Evolutionary conservation across 2,329 filamentous ascomycete genomes (phyloP).

Genomic region (Hymenoscyphus repandus): DNA sequence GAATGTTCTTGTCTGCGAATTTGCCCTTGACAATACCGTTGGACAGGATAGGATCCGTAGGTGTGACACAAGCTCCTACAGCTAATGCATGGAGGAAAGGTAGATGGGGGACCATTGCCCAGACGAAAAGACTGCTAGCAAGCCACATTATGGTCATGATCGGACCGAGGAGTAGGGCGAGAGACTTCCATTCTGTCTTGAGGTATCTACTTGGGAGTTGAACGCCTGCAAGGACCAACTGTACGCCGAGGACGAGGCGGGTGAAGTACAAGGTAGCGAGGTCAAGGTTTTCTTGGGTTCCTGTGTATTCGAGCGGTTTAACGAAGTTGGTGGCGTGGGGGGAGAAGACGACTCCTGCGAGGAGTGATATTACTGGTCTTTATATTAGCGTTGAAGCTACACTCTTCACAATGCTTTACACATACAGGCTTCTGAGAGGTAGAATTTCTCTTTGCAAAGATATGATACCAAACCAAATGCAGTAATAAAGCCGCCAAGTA

Average conservation of each 20-base stretch:
- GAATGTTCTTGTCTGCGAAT: slow-evolving; percentile 87
- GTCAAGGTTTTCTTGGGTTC: slow-evolving; percentile 53
- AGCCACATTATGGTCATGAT: slow-evolving; percentile 88
- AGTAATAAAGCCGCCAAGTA: slow-evolving; percentile 81
- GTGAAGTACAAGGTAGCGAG: slow-evolving; percentile 78
- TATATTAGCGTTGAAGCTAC: neutral
- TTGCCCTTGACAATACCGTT: slow-evolving; percentile 91
- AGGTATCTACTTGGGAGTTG: slow-evolving; percentile 83
- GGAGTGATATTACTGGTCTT: slow-evolving; percentile 70
- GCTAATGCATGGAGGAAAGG: slow-evolving; percentile 73
- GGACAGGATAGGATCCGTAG: slow-evolving; percentile 82
- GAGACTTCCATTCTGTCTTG: slow-evolving; percentile 68
- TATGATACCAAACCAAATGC: slow-evolving; percentile 89
- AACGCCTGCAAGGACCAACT: slow-evolving; percentile 82
- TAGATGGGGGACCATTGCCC: slow-evolving; percentile 66
- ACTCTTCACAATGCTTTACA: neutral
- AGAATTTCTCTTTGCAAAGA: slow-evolving; percentile 82
- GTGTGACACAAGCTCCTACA: slow-evolving; percentile 82
- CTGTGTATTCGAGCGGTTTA: slow-evolving; percentile 69
- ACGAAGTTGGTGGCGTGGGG: slow-evolving; percentile 74
- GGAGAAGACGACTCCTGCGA: slow-evolving; percentile 74
- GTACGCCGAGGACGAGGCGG: slow-evolving; percentile 81
- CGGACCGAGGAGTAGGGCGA: slow-evolving; percentile 71
- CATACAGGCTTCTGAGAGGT: slow-evolving; percentile 83
- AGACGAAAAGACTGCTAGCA: slow-evolving; percentile 71